Conservation (phyloP, 345 rosid genomes). For the Gossypium thurberi region DNA sequence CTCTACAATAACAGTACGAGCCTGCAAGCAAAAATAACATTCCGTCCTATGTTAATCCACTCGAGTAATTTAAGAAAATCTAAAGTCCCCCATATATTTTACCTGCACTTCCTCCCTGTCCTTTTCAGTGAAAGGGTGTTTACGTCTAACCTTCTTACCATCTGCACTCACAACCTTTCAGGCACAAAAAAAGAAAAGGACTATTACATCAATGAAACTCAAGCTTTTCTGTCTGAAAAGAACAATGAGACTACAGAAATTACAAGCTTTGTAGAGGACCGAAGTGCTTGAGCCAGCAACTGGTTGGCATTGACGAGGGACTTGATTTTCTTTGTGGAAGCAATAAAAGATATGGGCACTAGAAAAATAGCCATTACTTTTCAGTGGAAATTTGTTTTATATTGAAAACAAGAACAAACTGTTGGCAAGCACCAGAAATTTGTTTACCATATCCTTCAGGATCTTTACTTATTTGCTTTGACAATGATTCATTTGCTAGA, state of each 20-base stretch:
- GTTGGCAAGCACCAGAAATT: not conserved
- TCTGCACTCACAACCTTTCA: slow-evolving; percentile 70
- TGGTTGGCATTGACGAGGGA: slow-evolving; percentile 54
- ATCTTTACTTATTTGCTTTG: slow-evolving; percentile 73
- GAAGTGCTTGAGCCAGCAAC: slow-evolving; percentile 65
- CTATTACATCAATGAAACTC: not conserved
- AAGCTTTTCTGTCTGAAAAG: not conserved
- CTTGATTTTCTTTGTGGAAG: slow-evolving; percentile 84
- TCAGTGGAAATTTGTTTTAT: not conserved
- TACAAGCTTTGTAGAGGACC: slow-evolving; percentile 78
- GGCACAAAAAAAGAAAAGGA: not conserved
- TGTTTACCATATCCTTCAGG: slow-evolving; percentile 85
- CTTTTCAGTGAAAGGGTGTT: slow-evolving; percentile 63
- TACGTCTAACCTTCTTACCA: slow-evolving; percentile 72
- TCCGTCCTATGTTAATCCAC: no score
- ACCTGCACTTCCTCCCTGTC: slow-evolving; percentile 81
- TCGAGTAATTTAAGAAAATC: not conserved
- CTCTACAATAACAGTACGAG: slow-evolving; percentile 79
- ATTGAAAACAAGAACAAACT: not conserved
- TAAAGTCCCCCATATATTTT: not conserved
- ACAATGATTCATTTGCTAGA: slow-evolving; percentile 77
- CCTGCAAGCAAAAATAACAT: slow-evolving; percentile 29
- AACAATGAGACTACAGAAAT: slow-evolving; percentile 20
- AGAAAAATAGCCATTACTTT: slow-evolving; percentile 7
- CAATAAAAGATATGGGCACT: slow-evolving; percentile 75